A percentile compares a stretch with the other conserved stretches of the same genome.
phyloP scores from a whole-genome alignment of 257 asterid genomes.

The Fraxinus pennsylvanica region DNA sequence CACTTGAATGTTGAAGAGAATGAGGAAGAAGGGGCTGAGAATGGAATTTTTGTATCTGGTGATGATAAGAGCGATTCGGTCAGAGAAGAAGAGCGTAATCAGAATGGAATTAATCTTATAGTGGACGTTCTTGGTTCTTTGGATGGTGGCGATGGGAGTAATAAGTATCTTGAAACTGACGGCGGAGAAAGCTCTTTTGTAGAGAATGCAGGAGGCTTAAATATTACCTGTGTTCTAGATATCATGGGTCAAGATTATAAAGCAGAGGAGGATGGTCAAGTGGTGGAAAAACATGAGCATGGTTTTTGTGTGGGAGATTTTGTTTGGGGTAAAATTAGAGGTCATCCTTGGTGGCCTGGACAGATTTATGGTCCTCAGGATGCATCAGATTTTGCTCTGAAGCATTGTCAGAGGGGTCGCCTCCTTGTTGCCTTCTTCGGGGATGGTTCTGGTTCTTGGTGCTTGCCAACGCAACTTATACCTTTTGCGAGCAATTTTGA shows the following conservation, averaged over 20 bases:
- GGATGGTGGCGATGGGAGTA: background rate
- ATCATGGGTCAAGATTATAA: background rate
- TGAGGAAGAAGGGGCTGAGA: conserved; percentile 4
- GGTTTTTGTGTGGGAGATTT: conserved; percentile 39
- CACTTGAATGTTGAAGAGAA: conserved; percentile 8
- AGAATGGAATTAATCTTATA: conserved; percentile 13
- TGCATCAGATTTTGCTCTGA: conserved; percentile 63
- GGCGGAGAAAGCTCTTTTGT: conserved; percentile 14
- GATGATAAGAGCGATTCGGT: background rate
- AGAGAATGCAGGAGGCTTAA: conserved; percentile 19
- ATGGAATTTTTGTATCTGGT: background rate
- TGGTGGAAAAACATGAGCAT: conserved; percentile 12
- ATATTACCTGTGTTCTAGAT: background rate
- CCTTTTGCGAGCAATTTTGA: conserved; percentile 45
- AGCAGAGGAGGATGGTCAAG: conserved; percentile 9
- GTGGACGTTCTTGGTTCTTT: conserved; percentile 6
- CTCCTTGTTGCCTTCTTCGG: conserved; percentile 45
- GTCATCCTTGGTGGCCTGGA: conserved; percentile 96
- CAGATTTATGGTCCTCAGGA: conserved; percentile 59
- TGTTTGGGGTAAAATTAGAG: conserved; percentile 60
- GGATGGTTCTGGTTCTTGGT: conserved; percentile 57
- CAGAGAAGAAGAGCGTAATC: background rate
- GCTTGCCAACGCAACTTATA: conserved; percentile 44
- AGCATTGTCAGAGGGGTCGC: conserved; percentile 46
- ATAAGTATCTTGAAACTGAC: background rate